Conservation (phyloP, 179 eudicot genomes). For the Beta corolliflora region DNA sequence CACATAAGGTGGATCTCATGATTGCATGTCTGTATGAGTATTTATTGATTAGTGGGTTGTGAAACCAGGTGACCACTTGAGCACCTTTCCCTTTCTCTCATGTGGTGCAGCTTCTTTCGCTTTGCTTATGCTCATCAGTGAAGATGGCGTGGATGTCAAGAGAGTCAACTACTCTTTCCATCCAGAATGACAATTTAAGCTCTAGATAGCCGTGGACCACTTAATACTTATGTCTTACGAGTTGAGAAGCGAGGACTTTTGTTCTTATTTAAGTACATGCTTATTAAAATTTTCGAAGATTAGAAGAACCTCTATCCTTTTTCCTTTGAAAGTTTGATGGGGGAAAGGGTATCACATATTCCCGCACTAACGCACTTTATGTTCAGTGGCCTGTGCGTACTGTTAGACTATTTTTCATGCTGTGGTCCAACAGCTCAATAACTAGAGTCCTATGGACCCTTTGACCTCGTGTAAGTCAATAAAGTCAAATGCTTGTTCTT, state of each 20-base stretch:
- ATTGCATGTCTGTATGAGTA: background rate
- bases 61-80: background rate
- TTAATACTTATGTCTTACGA: background rate
- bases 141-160: background rate
- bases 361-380: constrained; percentile 1
- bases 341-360: constrained; percentile 14
- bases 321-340: background rate
- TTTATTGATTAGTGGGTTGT: background rate
- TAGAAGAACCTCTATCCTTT: background rate
- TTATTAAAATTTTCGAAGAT: background rate
- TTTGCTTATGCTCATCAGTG: background rate
- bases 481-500: background rate
- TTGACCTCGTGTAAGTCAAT: background rate
- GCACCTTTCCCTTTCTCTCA: background rate
- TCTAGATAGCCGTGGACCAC: constrained; percentile 12
- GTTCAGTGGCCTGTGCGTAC: constrained; percentile 1
- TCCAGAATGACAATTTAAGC: constrained; percentile 6
- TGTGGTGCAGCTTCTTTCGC: constrained; percentile 7
- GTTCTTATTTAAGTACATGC: background rate
- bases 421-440: background rate
- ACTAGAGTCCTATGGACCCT: background rate
- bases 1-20: constrained; percentile 14
- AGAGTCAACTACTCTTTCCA: constrained; percentile 12
- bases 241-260: background rate
- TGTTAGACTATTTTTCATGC: background rate